phyloP scores from a whole-genome alignment of 306 rosid genomes.

The Cucumis hystrix region DNA sequence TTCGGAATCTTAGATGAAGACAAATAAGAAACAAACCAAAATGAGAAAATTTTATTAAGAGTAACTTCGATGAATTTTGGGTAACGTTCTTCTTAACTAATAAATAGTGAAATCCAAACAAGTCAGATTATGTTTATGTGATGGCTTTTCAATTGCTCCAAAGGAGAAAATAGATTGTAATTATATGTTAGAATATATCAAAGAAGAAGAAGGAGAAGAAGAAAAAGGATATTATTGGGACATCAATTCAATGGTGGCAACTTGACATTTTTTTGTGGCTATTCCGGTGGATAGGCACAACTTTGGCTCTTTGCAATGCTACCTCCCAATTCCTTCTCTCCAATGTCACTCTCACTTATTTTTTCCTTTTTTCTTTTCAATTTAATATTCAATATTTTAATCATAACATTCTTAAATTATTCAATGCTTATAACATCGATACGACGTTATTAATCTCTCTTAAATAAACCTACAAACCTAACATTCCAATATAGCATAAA shows the following conservation, averaged over 20 bases:
- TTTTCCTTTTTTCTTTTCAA: not conserved
- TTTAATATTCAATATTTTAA: not conserved
- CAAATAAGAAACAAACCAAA: not conserved
- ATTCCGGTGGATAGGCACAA: not conserved
- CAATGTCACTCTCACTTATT: not conserved
- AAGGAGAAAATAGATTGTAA: not conserved
- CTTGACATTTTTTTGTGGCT: not conserved
- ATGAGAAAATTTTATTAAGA: too few species aligned
- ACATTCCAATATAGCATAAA: too few species aligned
- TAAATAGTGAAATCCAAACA: too few species aligned
- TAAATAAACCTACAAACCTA: too few species aligned
- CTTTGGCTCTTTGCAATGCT: not conserved
- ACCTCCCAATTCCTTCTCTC: not conserved
- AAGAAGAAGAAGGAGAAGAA: not conserved
- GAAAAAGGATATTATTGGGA: not conserved
- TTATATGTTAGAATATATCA: not conserved
- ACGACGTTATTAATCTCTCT: too few species aligned
- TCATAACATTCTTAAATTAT: too few species aligned
- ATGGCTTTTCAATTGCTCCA: not conserved
- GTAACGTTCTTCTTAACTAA: too few species aligned
- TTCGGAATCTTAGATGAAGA: not conserved
- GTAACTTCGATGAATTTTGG: too few species aligned
- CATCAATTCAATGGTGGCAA: not conserved
- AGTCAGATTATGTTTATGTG: too few species aligned
- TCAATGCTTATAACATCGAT: not conserved